These are phyloP conservation scores for Zoysia matrella DNA, from an alignment of 202 grass and related monocot species.

Conservation along the genomic window DNA sequence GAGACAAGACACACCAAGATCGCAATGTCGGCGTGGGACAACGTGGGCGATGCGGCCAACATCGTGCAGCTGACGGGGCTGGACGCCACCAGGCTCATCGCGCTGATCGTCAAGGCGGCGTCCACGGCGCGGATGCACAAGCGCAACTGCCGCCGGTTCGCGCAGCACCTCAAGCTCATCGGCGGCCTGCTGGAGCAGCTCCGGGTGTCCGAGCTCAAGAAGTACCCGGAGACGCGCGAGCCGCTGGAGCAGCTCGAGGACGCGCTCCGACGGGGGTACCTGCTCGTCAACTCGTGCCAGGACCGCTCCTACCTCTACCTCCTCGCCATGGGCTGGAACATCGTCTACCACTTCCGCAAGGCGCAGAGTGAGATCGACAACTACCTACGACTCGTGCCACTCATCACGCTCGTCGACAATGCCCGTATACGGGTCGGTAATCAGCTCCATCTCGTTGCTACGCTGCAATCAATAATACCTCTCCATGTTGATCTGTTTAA, in stretches of 20 bases:
- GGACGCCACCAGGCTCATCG: conserved; percentile 70
- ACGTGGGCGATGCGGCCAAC: conserved; percentile 58
- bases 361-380: conserved; percentile 94
- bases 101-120: conserved; percentile 71
- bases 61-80: conserved; percentile 77
- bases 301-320: conserved; percentile 85
- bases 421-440: conserved; percentile 68
- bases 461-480: not conserved
- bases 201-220: conserved; percentile 77
- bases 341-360: conserved; percentile 84
- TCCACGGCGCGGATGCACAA: conserved; percentile 81
- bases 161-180: conserved; percentile 80
- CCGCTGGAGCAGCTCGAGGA: conserved; percentile 92
- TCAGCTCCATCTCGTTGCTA: not conserved
- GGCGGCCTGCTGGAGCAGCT: conserved; percentile 75
- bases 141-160: conserved; percentile 80
- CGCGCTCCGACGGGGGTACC: conserved; percentile 57
- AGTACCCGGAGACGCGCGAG: conserved; percentile 87
- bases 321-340: conserved; percentile 92
- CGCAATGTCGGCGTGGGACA: conserved; percentile 64
- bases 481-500: conserved; percentile 17
- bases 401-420: conserved; percentile 93
- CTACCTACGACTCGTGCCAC: conserved; percentile 83
- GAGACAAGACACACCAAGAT: not conserved
- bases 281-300: conserved; percentile 77